These are phyloP conservation scores for Fusarium longipes DNA, from an alignment of 2,329 filamentous ascomycete genomes.

Conservation along the genomic window DNA sequence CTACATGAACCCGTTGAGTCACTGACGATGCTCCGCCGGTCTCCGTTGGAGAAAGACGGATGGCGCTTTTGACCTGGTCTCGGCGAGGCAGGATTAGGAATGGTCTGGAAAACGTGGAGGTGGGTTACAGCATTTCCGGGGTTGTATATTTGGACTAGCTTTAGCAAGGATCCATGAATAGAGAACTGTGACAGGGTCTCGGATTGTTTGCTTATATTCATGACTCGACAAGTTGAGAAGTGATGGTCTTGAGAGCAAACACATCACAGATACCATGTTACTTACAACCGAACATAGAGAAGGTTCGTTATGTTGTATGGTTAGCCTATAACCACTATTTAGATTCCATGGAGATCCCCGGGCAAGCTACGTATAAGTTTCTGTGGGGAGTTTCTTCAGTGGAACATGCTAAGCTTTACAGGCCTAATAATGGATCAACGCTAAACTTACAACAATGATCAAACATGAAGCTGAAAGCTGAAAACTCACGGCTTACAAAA, in stretches of 20 bases:
- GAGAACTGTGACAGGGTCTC: not conserved
- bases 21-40: slow-evolving; percentile 12
- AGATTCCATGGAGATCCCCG: not conserved
- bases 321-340: too few relatives aligned
- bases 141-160: not conserved
- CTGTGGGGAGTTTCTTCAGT: not conserved
- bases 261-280: not conserved
- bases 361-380: not conserved
- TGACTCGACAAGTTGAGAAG: not conserved
- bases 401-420: not conserved
- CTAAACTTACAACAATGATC: not conserved
- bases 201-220: not conserved
- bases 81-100: slow-evolving; percentile 42
- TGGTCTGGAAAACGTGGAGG: slow-evolving; percentile 22
- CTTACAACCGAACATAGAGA: too few relatives aligned
- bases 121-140: not conserved
- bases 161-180: not conserved
- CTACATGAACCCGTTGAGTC: slow-evolving; percentile 31
- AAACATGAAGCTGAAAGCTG: slow-evolving; percentile 1
- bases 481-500: not conserved
- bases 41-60: slow-evolving; percentile 17
- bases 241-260: not conserved
- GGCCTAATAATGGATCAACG: not conserved
- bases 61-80: not conserved
- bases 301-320: too few relatives aligned